Percentiles rank a stretch among this genome's conserved stretches.
phyloP scores from a whole-genome alignment of 768 basidiomycete genomes.

The Daedaleopsis nitida region DNA sequence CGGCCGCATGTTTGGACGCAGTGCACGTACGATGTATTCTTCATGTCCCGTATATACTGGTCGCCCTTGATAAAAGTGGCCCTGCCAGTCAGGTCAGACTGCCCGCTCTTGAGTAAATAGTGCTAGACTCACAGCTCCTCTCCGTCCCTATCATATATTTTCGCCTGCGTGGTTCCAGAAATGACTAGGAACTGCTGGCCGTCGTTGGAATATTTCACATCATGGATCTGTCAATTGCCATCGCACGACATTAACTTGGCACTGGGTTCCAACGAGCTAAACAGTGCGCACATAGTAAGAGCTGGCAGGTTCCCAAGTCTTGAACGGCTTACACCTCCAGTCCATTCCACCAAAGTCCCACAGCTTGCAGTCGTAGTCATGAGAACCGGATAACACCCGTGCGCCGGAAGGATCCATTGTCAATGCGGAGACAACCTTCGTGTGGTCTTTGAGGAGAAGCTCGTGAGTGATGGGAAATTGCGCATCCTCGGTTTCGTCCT shows the following conservation, averaged over 20 bases:
- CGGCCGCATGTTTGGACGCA: conserved; percentile 4
- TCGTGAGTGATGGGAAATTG: conserved; percentile 90
- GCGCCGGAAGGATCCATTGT: conserved; percentile 94
- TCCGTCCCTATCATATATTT: conserved; percentile 89
- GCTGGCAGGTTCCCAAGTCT: conserved; percentile 93
- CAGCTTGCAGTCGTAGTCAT: conserved; percentile 97
- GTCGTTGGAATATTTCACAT: conserved; percentile 86
- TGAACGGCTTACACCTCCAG: conserved; percentile 86
- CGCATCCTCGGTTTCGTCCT: conserved; percentile 54
- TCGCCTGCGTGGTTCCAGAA: conserved; percentile 87
- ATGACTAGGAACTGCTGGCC: conserved; percentile 85
- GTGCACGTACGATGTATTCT: conserved; percentile 85
- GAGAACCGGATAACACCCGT: conserved; percentile 85
- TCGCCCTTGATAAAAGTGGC: conserved; percentile 91
- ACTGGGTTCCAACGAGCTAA: conserved; percentile 9
- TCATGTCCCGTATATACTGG: conserved; percentile 98
- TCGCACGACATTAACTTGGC: background rate
- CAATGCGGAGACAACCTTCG: conserved; percentile 92
- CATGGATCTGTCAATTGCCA: conserved; percentile 66
- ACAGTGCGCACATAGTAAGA: conserved; percentile 75
- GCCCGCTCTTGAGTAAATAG: conserved; percentile 30
- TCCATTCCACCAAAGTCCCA: conserved; percentile 99
- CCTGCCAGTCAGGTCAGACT: conserved; percentile 58
- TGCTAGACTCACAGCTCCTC: conserved; percentile 77
- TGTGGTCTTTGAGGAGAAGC: conserved; percentile 90